phyloP scores from a whole-genome alignment of 2,329 filamentous ascomycete genomes.

The Pseudonectria foliicola region DNA sequence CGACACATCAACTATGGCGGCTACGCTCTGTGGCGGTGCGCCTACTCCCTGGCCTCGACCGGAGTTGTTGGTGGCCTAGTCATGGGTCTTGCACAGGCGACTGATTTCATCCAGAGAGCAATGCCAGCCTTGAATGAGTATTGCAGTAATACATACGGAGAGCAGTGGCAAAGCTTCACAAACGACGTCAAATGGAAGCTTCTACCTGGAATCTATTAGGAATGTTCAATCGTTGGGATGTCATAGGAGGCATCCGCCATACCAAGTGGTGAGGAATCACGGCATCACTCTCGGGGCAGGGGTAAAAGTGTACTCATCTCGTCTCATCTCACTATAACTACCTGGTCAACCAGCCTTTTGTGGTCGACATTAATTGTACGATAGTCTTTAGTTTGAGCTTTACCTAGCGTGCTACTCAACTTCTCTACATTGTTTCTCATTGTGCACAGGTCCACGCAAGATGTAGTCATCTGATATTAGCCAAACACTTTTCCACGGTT shows the following conservation, averaged over 20 bases:
- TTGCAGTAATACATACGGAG: conserved; percentile 29
- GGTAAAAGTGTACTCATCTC: too few relatives aligned
- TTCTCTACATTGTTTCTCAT: too few relatives aligned
- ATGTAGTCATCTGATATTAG: background rate
- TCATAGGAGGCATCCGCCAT: too few relatives aligned
- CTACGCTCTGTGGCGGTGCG: conserved; percentile 28
- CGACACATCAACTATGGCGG: conserved; percentile 36
- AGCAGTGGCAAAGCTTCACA: conserved; percentile 33
- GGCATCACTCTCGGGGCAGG: too few relatives aligned
- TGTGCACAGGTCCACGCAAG: too few relatives aligned
- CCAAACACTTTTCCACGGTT: background rate
- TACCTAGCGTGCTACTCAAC: too few relatives aligned
- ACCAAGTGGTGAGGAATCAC: too few relatives aligned
- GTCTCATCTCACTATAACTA: too few relatives aligned
- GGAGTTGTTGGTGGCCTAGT: conserved; percentile 28
- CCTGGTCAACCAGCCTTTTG: too few relatives aligned
- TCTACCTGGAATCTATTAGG: conserved; percentile 31
- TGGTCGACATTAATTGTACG: too few relatives aligned
- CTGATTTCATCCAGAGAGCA: conserved; percentile 24
- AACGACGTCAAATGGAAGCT: conserved; percentile 29
- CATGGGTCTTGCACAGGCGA: conserved; percentile 23
- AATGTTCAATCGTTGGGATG: too few relatives aligned
- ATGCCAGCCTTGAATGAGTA: conserved; percentile 30
- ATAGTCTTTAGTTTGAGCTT: too few relatives aligned
- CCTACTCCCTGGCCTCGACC: conserved; percentile 26